These are phyloP conservation scores for Pseudocercospora fuligena DNA, from an alignment of 2,329 filamentous ascomycete species.

Conservation along the genomic window DNA sequence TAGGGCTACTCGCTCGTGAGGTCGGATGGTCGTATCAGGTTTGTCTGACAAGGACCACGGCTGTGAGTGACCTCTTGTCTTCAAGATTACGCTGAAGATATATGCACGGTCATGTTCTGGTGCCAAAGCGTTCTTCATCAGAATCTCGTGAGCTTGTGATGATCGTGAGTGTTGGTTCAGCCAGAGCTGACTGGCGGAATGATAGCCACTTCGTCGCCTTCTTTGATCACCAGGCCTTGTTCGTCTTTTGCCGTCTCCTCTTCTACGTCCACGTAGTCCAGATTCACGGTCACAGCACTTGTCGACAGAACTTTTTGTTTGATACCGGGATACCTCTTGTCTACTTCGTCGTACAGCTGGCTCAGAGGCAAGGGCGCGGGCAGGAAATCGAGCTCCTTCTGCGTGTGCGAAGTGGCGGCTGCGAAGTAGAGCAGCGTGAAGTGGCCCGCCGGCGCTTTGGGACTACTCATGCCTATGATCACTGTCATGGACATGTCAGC, in stretches of 20 bases:
- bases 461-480: conserved; percentile 40
- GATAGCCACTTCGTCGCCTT: conserved; percentile 82
- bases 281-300: conserved; percentile 78
- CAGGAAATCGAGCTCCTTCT: conserved; percentile 68
- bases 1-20: background rate
- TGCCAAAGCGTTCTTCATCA: background rate
- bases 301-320: conserved; percentile 69
- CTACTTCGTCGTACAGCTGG: conserved; percentile 69
- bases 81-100: background rate
- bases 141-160: background rate
- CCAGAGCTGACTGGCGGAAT: conserved; percentile 89
- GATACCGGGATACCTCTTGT: conserved; percentile 73
- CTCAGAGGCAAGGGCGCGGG: conserved; percentile 67
- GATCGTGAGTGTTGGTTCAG: conserved; percentile 46
- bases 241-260: conserved; percentile 50
- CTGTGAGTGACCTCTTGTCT: background rate
- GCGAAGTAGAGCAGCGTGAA: conserved; percentile 87
- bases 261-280: conserved; percentile 76
- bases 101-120: background rate
- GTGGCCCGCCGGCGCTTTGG: conserved; percentile 63
- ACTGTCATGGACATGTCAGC: background rate
- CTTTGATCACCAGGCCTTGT: conserved; percentile 60
- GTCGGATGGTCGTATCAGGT: background rate
- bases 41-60: background rate
- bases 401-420: conserved; percentile 71